Conservation (phyloP, 108 stramenopile genomes). For the Discostella stelligeroides region DNA sequence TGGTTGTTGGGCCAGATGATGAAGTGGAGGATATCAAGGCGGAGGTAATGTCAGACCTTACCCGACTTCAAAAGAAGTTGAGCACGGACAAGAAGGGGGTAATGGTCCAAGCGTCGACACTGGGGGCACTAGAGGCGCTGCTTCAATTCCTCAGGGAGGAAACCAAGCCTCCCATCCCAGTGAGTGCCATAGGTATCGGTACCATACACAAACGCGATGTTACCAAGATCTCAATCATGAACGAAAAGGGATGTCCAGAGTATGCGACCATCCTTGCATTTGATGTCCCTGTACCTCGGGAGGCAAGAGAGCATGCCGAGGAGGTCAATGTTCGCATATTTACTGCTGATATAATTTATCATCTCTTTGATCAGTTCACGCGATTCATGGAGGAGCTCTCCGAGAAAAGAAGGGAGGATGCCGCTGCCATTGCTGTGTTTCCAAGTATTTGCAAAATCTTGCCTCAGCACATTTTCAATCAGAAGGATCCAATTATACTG, state of each 20-base stretch:
- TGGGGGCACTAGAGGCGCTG: slow-evolving; percentile 98
- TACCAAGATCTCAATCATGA: slow-evolving; percentile 97
- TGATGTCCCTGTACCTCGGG: slow-evolving; percentile 94
- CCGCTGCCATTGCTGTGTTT: slow-evolving; percentile 86
- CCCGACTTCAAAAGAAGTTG: slow-evolving; percentile 80
- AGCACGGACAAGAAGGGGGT: slow-evolving; percentile 95
- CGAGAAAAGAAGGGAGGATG: slow-evolving; percentile 81
- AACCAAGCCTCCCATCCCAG: slow-evolving; percentile 97
- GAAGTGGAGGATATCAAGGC: slow-evolving; percentile 98
- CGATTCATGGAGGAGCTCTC: slow-evolving; percentile 88
- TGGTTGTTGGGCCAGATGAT: slow-evolving; percentile 95
- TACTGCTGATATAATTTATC: slow-evolving; percentile 99
- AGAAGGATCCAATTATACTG: slow-evolving; percentile 98
- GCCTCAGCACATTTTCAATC: slow-evolving; percentile 97
- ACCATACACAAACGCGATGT: slow-evolving; percentile 98
- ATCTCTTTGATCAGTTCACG: slow-evolving; percentile 98
- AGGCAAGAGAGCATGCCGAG: slow-evolving; percentile 91
- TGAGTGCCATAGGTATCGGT: slow-evolving; percentile 95
- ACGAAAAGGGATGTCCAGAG: slow-evolving; percentile 94
- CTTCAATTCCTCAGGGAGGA: slow-evolving; percentile 97
- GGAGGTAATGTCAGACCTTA: slow-evolving; percentile 96
- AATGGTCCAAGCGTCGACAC: slow-evolving; percentile 97
- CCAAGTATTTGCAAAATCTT: slow-evolving; percentile 94
- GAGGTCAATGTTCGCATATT: slow-evolving; percentile 95
- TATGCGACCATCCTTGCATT: slow-evolving; percentile 98